phyloP scores from a whole-genome alignment of 257 asterid genomes.

The Solanum tarapatanum region DNA sequence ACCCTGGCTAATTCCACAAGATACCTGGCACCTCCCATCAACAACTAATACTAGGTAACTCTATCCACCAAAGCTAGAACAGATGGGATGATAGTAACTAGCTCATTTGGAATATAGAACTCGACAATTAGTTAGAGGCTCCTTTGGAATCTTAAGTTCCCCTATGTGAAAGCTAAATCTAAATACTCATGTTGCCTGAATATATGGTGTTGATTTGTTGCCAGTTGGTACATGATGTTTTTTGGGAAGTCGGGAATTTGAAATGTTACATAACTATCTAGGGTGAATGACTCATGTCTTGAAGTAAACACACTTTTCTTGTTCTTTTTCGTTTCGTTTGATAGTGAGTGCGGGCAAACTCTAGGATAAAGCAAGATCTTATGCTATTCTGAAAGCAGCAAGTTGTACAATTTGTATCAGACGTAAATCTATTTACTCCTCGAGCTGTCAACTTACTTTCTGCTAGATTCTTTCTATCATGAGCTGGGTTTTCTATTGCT shows the following conservation, averaged over 20 bases:
- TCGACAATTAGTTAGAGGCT: background rate
- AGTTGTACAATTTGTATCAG: background rate
- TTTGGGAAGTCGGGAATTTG: too few species aligned
- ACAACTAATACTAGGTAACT: background rate
- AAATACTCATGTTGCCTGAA: background rate
- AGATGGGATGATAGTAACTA: background rate
- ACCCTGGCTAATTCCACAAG: accelerated
- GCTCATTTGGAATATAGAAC: background rate
- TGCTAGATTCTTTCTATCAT: background rate
- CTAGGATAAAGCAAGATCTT: background rate
- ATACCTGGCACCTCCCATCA: background rate
- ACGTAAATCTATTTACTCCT: background rate
- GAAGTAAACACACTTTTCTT: background rate
- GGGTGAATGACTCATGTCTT: background rate
- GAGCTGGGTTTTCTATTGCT: background rate
- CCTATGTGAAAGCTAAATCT: background rate
- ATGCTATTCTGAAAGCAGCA: background rate
- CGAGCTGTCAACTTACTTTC: background rate
- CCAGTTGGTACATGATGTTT: too few species aligned
- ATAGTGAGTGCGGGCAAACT: background rate
- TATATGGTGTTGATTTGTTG: too few species aligned
- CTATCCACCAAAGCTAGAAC: too few species aligned
- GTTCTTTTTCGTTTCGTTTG: background rate
- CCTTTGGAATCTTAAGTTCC: background rate
- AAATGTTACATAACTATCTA: background rate